These are phyloP conservation scores for Umbelopsis ramanniana DNA, from an alignment of 192 early-diverging fungal species.

Conservation along the genomic window DNA sequence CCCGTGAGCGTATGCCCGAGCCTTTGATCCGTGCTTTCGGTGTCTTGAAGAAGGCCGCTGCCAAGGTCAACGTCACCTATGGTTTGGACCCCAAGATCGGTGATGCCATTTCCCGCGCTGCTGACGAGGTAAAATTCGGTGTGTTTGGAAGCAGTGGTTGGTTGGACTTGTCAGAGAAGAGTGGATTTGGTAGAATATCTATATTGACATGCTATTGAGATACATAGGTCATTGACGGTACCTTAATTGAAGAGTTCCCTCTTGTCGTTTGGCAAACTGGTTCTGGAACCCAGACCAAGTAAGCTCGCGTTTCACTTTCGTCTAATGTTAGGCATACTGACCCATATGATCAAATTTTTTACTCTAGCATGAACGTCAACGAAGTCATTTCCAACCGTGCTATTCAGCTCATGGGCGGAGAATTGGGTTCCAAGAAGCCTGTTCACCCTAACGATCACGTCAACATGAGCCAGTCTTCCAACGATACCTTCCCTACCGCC, in stretches of 20 bases:
- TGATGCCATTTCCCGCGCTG: conserved; percentile 86
- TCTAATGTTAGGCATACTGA: too few species aligned
- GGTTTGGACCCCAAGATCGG: conserved; percentile 83
- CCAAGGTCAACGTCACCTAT: conserved; percentile 91
- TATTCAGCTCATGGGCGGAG: conserved; percentile 90
- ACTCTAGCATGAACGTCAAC: conserved; percentile 86
- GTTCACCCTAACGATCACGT: conserved; percentile 99
- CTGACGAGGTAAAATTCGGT: conserved; percentile 67
- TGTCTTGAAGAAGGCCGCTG: conserved; percentile 94
- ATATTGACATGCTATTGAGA: not conserved
- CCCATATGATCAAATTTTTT: too few species aligned
- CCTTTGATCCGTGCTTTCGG: conserved; percentile 95
- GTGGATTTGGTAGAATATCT: too few species aligned
- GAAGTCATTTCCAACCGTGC: conserved; percentile 99
- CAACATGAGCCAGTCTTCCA: conserved; percentile 98
- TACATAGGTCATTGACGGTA: conserved; percentile 82
- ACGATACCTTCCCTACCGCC: conserved; percentile 99
- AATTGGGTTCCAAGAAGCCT: conserved; percentile 90
- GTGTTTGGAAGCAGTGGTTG: not conserved
- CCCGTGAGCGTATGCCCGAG: conserved; percentile 92
- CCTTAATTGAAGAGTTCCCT: conserved; percentile 95
- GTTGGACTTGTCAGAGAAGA: not conserved
- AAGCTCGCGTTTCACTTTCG: too few species aligned
- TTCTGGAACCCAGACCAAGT: conserved; percentile 96
- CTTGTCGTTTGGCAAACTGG: conserved; percentile 99